phyloP scores from a whole-genome alignment of 768 basidiomycete genomes.

The Butyriboletus loyo region DNA sequence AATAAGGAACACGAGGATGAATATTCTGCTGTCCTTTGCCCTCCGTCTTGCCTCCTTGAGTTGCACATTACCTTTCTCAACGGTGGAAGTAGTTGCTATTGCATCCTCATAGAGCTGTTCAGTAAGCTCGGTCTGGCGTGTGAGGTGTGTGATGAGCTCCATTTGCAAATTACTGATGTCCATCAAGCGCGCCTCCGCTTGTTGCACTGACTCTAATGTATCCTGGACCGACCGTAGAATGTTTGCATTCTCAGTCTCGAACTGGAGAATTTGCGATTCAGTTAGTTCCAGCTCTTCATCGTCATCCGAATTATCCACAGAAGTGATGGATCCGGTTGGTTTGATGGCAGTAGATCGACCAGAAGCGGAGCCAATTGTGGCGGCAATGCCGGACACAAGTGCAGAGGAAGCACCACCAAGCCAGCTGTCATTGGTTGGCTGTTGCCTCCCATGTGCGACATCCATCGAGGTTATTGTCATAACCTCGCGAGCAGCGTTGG shows the following conservation, averaged over 20 bases:
- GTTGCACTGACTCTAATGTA: constrained; percentile 83
- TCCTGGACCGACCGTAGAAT: constrained; percentile 83
- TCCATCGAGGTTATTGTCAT: constrained; percentile 41
- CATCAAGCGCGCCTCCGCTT: constrained; percentile 86
- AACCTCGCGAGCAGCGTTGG: constrained; percentile 66
- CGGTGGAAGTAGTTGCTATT: constrained; percentile 77
- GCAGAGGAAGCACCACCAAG: constrained; percentile 57
- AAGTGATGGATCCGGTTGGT: constrained; percentile 31
- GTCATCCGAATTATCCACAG: constrained; percentile 47
- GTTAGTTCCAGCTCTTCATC: constrained; percentile 82
- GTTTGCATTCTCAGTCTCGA: constrained; percentile 87
- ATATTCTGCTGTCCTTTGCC: constrained; percentile 83
- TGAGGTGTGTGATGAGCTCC: constrained; percentile 85
- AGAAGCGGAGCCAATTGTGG: constrained; percentile 53
- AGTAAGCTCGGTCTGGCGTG: constrained; percentile 86
- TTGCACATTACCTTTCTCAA: constrained; percentile 89
- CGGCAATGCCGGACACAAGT: constrained; percentile 53
- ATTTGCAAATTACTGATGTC: constrained; percentile 94
- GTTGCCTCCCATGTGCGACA: constrained; percentile 18
- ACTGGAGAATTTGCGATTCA: constrained; percentile 85
- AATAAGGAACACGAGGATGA: constrained; percentile 87
- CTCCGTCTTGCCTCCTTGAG: constrained; percentile 85
- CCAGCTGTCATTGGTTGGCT: constrained; percentile 47
- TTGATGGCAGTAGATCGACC: constrained; percentile 27
- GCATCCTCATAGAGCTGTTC: constrained; percentile 96